Conservation (phyloP, 345 rosid species). For the Kernera saxatilis region DNA sequence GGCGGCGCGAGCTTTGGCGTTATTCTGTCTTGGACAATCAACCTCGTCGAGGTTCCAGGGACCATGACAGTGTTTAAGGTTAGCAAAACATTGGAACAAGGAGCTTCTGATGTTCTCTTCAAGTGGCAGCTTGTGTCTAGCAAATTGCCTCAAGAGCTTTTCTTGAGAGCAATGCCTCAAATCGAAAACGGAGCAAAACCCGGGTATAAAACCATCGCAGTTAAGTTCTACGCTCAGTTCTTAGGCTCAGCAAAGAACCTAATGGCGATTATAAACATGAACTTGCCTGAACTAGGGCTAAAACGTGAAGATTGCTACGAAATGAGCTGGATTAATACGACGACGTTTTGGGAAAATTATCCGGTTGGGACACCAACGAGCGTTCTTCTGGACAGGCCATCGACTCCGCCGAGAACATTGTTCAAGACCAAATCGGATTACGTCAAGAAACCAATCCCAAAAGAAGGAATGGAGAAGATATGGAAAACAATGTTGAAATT, state of each 20-base stretch:
- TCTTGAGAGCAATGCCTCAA: background rate
- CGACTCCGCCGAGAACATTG: background rate
- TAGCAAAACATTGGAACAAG: background rate
- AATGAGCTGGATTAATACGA: background rate
- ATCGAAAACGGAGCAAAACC: background rate
- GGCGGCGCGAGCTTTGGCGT: background rate
- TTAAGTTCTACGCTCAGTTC: background rate
- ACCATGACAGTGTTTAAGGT: background rate
- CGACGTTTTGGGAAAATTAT: background rate
- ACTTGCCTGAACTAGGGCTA: background rate
- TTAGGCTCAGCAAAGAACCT: background rate
- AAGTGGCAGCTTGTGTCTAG: background rate
- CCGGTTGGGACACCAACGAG: background rate
- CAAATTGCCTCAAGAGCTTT: background rate
- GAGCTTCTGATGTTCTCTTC: background rate
- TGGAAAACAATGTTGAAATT: background rate
- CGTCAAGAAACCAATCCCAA: background rate
- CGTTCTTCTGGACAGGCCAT: background rate
- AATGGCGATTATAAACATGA: background rate
- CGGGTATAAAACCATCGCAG: background rate
- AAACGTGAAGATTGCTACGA: background rate
- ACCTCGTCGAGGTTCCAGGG: background rate
- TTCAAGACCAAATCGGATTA: background rate
- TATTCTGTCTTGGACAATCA: background rate
- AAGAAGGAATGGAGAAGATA: background rate